phyloP scores from a whole-genome alignment of 352 stramenopile genomes.

The Phytopythium mirpurense region DNA sequence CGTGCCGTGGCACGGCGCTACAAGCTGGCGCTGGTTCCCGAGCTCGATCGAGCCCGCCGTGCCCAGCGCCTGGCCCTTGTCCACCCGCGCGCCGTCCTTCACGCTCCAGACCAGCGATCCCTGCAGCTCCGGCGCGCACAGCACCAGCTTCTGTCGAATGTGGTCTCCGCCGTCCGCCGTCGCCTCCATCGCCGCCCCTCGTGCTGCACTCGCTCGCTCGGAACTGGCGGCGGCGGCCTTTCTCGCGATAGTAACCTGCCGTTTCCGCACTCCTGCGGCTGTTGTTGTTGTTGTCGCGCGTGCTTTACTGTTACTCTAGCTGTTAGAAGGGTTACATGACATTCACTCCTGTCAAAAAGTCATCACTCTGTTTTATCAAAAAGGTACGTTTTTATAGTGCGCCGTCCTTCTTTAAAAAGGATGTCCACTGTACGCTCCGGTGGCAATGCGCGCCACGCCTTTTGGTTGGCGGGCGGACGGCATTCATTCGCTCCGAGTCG shows the following conservation, averaged over 20 bases:
- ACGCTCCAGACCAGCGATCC: slow-evolving; percentile 42
- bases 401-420: not conserved
- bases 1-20: slow-evolving; percentile 90
- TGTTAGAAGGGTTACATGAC: no score
- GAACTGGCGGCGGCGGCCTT: no score
- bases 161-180: slow-evolving; percentile 25
- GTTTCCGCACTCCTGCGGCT: no score
- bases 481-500: not conserved
- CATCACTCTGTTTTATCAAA: no score
- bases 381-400: not conserved
- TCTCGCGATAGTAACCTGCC: no score
- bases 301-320: no score
- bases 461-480: not conserved
- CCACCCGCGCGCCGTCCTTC: slow-evolving; percentile 37
- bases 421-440: not conserved
- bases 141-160: slow-evolving; percentile 50
- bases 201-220: no score
- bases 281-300: no score
- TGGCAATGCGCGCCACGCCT: not conserved
- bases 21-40: slow-evolving; percentile 46
- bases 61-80: slow-evolving; percentile 50
- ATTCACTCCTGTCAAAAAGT: no score
- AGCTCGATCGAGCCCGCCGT: slow-evolving; percentile 49
- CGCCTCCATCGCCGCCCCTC: not conserved
- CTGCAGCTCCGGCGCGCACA: slow-evolving; percentile 28